These are phyloP conservation scores for Favolaschia claudopus DNA, from an alignment of 768 basidiomycete genomes.

Conservation along the genomic window DNA sequence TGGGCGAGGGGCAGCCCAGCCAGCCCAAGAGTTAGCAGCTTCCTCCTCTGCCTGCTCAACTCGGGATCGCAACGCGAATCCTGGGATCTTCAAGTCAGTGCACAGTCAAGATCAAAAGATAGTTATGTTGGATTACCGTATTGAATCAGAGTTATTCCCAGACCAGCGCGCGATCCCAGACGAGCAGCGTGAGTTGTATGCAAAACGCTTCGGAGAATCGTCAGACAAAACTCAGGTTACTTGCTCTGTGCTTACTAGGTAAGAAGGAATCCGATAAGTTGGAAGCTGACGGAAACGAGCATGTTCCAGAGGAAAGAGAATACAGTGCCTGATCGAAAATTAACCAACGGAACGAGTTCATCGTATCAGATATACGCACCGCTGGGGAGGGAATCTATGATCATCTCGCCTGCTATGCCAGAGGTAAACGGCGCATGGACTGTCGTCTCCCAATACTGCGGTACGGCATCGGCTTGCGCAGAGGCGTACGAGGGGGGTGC, in stretches of 20 bases:
- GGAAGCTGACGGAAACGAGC: slow-evolving; percentile 95
- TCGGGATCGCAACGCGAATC: slow-evolving; percentile 75
- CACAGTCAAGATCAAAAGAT: background rate
- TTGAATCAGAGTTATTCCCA: slow-evolving; percentile 96
- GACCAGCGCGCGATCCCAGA: slow-evolving; percentile 90
- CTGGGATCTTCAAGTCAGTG: slow-evolving; percentile 37
- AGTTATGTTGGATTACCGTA: slow-evolving; percentile 49
- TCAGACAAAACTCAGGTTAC: background rate
- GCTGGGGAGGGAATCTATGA: slow-evolving; percentile 88
- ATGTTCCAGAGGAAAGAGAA: slow-evolving; percentile 94
- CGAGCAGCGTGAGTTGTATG: slow-evolving; percentile 94
- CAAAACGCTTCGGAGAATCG: slow-evolving; percentile 55
- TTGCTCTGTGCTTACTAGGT: slow-evolving; percentile 69
- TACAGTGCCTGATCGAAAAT: no score
- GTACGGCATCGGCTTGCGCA: slow-evolving; percentile 94
- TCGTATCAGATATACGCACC: no score
- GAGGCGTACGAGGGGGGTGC: slow-evolving; percentile 92
- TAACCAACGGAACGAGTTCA: no score
- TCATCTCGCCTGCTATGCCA: slow-evolving; percentile 75
- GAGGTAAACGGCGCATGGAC: slow-evolving; percentile 87
- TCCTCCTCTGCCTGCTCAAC: slow-evolving; percentile 41
- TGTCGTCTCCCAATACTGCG: slow-evolving; percentile 97
- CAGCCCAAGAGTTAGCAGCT: slow-evolving; percentile 38
- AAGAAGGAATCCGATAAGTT: slow-evolving; percentile 92
- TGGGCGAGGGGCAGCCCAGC: slow-evolving; percentile 42